Evolutionary conservation across 2,329 filamentous ascomycete genomes (phyloP), one percentile per base, ranked within the genome.

Genomic region (Colletotrichum incanum): DNA sequence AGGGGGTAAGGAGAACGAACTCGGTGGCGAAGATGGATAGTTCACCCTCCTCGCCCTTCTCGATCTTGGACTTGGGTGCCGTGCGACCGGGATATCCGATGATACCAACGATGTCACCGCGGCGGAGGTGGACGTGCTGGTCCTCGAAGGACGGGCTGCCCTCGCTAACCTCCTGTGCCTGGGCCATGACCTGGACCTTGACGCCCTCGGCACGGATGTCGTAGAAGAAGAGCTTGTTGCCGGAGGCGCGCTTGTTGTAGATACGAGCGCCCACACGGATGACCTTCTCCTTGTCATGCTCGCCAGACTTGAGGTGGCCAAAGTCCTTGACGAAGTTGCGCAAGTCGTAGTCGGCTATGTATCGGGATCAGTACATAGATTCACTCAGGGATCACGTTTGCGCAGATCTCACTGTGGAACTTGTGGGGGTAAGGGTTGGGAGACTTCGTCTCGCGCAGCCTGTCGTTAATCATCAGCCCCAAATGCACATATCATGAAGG

Each of bases 81-180:
- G 95, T 98, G 71, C 75, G 74, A 59, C 94, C 94, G 9, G 95
- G 93, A 82, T 91, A 96, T 65, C 95, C 95, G 74, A 94, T 88
- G 75, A 97, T 90, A 72, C 96, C 96, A 77, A 99, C 93, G 76
- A 98, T 94, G 82, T 99, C 97, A 81, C 96, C 97, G 82, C 96
- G 89, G 76, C 95, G 92, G 73, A 99, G 89, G 81, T 93, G 89
- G 78, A 97, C 92, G 80, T 99, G 96, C 85, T 98, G 96, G 72
- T 93, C 90, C 77, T 93, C 93, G 78, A 98, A 99, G 9, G 91
- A 82, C 31, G 85, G 82, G 26, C 89, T 88, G 60, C 89, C 89
- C 76, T 92, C 90, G 69, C 89, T 89, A 69, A 91, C 89, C 77
- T 97, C 90, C 79, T 98, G 92, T 56, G 93, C 89, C 83, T 98